Evolutionary conservation across 345 rosid species (phyloP), one percentile per base, ranked within the genome.

Genomic region (Brassica cretica): DNA sequence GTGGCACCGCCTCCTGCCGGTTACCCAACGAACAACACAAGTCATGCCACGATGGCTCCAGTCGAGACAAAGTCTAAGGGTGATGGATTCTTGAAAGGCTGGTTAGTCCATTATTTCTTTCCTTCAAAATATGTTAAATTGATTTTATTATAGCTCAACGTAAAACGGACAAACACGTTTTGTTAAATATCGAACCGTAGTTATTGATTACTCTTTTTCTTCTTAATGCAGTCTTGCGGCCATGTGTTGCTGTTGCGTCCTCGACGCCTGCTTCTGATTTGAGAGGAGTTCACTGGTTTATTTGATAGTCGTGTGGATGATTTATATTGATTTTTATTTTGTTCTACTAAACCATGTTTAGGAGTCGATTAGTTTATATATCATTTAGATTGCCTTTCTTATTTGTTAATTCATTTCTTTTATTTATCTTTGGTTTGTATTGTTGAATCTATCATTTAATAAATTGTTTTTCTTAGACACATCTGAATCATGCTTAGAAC

Each of bases 21-120:
- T 70, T 80, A 80, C 64, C 83, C 83, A 24, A 75, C 73, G 4
- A 70, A 53, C 56, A 64, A 80, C 64, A 70, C 76, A 8, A 56
- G 14, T 35, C 67, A 80, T 70, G 72, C 30, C 2, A 58, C 73
- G 14, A 37, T 33, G 67, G 79, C 76, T 75, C 72, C 76, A 16
- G 76, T 74, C 1, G 76, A 80, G 69, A 65, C 83, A 5, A 80
- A 75, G 21, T 65, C 83, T 5, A 80, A 75, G 83, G 80, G 83
- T 75, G 83, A 80, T 70, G 83, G 83, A 15, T 80, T 80, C 76
- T 75, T 70, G n/a, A 75, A 64, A 75, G 83, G 83, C 83, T 80
- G 82, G 82, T 79, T 51, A 69, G 82, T 79, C 15, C 5, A n/a
- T 9, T 49, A 12, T 11, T 35, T 8, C 9, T 70, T 7, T 32